These are phyloP conservation scores for Calocera viscosa DNA, from an alignment of 768 basidiomycete species.

Conservation along the genomic window DNA sequence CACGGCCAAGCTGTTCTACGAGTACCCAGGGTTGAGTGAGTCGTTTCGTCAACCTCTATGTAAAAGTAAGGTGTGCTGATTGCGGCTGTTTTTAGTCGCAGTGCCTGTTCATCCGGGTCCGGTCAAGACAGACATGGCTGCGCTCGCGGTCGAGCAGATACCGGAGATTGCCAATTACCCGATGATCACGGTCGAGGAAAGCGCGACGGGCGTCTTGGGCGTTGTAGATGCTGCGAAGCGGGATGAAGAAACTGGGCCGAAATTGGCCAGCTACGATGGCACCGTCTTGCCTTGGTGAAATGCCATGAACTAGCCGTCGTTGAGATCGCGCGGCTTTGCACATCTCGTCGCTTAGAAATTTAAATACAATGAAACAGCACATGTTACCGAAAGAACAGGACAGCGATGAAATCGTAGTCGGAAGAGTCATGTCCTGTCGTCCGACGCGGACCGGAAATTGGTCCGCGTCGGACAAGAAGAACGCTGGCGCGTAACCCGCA, in stretches of 20 bases:
- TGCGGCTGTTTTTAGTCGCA: neutral
- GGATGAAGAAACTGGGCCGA: neutral
- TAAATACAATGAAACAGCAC: too few species aligned
- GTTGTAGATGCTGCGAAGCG: neutral
- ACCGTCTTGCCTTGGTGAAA: neutral
- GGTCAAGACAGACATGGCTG: neutral
- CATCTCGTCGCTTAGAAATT: too few species aligned
- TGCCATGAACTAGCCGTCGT: too few species aligned
- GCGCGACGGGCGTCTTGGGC: neutral
- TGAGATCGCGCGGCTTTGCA: too few species aligned
- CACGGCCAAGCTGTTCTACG: conserved; percentile 7
- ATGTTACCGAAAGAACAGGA: too few species aligned
- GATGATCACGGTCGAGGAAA: conserved; percentile 8
- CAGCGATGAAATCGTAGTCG: too few species aligned
- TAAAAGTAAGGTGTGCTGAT: neutral
- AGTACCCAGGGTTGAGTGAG: neutral
- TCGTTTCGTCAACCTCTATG: neutral
- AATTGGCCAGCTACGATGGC: neutral
- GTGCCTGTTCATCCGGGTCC: neutral
- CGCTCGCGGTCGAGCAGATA: neutral
- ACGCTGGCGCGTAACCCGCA: too few species aligned
- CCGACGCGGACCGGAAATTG: too few species aligned
- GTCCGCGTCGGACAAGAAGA: too few species aligned
- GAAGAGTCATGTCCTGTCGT: too few species aligned
- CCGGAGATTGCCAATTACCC: neutral